Evolutionary conservation across 148 eudicot genomes (phyloP).

Genomic region (Nepenthes gracilis): DNA sequence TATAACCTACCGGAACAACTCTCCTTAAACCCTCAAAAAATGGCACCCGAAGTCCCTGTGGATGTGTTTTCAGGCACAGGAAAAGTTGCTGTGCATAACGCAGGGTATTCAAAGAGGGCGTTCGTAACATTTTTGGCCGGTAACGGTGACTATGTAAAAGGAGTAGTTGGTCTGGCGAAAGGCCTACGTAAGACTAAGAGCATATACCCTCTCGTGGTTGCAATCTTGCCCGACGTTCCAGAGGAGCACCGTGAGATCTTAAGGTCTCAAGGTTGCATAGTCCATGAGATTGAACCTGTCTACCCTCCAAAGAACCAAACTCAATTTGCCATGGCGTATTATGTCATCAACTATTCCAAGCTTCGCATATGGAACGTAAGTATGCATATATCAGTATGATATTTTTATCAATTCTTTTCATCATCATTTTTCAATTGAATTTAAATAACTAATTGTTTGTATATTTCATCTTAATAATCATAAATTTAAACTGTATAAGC

Average conservation of each 20-base stretch:
- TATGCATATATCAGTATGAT: not conserved
- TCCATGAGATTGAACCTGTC: conserved; percentile 31
- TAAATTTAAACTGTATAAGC: too few species aligned
- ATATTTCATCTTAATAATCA: too few species aligned
- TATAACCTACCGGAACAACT: not conserved
- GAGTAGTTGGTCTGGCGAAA: conserved; percentile 40
- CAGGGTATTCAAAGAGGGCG: conserved; percentile 8
- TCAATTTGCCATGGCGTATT: conserved; percentile 40
- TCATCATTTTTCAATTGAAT: too few species aligned
- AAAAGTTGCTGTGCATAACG: not conserved
- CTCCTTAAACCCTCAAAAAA: not conserved
- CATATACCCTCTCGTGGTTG: conserved; percentile 32
- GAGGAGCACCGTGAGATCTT: conserved; percentile 28
- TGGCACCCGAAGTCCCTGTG: not conserved
- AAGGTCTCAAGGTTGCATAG: conserved; percentile 33
- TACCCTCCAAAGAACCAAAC: conserved; percentile 30
- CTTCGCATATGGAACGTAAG: conserved; percentile 39
- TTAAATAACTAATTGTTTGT: too few species aligned
- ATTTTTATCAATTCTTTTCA: too few species aligned
- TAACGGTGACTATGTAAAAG: conserved; percentile 34
- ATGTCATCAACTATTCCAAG: conserved; percentile 50
- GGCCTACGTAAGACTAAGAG: conserved; percentile 28
- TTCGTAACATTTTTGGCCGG: conserved; percentile 42
- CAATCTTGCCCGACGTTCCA: conserved; percentile 37
- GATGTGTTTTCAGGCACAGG: not conserved